Conservation (phyloP, 345 rosid species). For the Gynandropsis gynandra region DNA sequence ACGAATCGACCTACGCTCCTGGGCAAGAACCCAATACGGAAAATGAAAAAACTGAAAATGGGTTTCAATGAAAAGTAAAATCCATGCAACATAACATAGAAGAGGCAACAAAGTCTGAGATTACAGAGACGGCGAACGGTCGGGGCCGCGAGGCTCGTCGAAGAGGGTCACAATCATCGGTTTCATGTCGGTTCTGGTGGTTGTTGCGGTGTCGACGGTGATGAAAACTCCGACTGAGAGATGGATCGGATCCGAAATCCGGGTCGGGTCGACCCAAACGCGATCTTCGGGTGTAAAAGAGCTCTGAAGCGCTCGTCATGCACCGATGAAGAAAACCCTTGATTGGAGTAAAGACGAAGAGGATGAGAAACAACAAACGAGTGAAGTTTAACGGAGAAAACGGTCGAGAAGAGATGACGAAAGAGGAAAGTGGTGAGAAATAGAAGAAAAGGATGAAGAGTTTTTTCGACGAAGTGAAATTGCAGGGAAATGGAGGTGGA, state of each 20-base stretch:
- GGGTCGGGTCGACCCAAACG: conserved; percentile 50
- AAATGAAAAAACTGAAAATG: neutral
- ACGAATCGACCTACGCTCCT: conserved; percentile 47
- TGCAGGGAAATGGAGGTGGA: conserved; percentile 5
- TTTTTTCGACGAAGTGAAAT: too few species aligned
- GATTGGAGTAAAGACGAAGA: too few species aligned
- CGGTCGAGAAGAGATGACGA: conserved; percentile 5
- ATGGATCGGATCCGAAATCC: conserved; percentile 34
- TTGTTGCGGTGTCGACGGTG: conserved; percentile 37
- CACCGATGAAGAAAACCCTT: conserved; percentile 24
- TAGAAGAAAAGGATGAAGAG: conserved; percentile 7
- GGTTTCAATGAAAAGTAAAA: neutral
- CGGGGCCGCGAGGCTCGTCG: conserved; percentile 52
- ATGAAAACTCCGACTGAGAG: conserved; percentile 33
- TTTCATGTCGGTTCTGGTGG: conserved; percentile 46
- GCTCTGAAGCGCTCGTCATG: conserved; percentile 93
- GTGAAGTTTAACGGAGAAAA: conserved; percentile 4
- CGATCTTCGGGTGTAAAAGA: conserved; percentile 73
- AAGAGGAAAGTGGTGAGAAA: conserved; percentile 2
- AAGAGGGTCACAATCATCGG: conserved; percentile 49
- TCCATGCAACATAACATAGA: neutral
- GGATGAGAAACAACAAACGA: neutral
- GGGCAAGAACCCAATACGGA: conserved; percentile 4
- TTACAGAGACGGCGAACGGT: conserved; percentile 11
- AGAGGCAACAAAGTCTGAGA: too few species aligned